Evolutionary conservation across 306 rosid genomes (phyloP), one percentile per base, ranked within the genome.

Genomic region (Malus domestica): DNA sequence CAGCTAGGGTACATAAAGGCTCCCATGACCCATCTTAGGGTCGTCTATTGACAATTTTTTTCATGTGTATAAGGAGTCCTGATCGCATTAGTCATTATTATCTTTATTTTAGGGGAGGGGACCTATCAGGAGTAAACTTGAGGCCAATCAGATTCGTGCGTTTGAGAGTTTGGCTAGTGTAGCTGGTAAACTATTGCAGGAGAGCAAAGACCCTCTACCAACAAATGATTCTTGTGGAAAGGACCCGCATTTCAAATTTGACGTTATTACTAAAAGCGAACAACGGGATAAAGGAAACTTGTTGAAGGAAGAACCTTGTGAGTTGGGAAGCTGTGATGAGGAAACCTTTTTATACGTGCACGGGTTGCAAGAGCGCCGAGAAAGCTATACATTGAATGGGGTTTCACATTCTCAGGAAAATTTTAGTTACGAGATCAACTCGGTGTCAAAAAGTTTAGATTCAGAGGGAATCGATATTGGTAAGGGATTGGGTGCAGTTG

Each of bases 81-180:
- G 58, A 82, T 81, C 15, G 9, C 38, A 10, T 72, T 3, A 18
- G 61, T 29, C 58, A 64, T 74, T 71, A 64, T 69, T 65, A 73
- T 77, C 70, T 35, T 72, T 87, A 77, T 74, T 84, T 84, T 69
- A 91, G 93, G 96, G 90, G 65, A 89, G 74, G 79, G 90, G 88
- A 52, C 80, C 86, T 9, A 57, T 84, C 75, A 80, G 71, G 84
- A 89, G 87, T 85, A 91, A 78, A 76, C 67, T 69, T 27, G 90
- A 80, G 35, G 82, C 54, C 75, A 76, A 29, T 67, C 88, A 81
- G 72, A 86, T 83, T 73, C 90, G 46, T 8, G 91, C 96, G 8
- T 89, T 89, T 73, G 93, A 89, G 78, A 89, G 86, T 80, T 84
- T 91, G 83, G 93, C 93, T 72, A 86, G 87, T 76, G 90, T 91